phyloP scores from a whole-genome alignment of 169 alveolate species.

The Blepharisma undulans region DNA sequence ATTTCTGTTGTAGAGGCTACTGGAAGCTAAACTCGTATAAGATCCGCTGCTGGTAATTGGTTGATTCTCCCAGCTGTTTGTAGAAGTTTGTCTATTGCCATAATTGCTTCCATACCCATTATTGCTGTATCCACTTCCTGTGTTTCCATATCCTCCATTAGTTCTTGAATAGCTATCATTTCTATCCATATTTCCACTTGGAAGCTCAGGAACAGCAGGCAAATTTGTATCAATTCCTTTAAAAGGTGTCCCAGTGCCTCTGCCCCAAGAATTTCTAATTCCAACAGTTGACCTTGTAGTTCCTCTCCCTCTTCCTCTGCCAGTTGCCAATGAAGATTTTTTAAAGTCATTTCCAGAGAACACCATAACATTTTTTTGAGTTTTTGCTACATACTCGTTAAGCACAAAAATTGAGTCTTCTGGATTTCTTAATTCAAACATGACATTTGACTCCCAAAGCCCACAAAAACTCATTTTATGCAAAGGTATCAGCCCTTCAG shows the following conservation, averaged over 20 bases:
- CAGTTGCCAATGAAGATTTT: neutral
- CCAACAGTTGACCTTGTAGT: neutral
- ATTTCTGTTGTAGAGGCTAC: neutral
- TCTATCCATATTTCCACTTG: neutral
- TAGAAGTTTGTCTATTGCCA: neutral
- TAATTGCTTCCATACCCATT: neutral
- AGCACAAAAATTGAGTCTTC: neutral
- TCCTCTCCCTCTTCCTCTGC: neutral
- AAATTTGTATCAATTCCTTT: neutral
- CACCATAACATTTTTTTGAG: neutral
- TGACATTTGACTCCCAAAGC: conserved; percentile 19
- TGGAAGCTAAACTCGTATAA: neutral
- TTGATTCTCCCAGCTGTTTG: neutral
- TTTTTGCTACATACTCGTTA: neutral
- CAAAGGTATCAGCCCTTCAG: neutral
- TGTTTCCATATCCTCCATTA: neutral
- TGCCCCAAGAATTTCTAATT: neutral
- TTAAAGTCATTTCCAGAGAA: neutral
- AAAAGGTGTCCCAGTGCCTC: neutral
- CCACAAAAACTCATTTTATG: neutral
- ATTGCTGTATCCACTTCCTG: neutral
- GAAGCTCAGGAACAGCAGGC: neutral
- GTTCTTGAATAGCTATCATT: neutral
- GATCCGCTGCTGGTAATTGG: neutral
- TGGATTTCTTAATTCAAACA: conserved; percentile 19